These are phyloP conservation scores for Lactifluus hygrophoroides DNA, from an alignment of 768 basidiomycete species.

Conservation along the genomic window DNA sequence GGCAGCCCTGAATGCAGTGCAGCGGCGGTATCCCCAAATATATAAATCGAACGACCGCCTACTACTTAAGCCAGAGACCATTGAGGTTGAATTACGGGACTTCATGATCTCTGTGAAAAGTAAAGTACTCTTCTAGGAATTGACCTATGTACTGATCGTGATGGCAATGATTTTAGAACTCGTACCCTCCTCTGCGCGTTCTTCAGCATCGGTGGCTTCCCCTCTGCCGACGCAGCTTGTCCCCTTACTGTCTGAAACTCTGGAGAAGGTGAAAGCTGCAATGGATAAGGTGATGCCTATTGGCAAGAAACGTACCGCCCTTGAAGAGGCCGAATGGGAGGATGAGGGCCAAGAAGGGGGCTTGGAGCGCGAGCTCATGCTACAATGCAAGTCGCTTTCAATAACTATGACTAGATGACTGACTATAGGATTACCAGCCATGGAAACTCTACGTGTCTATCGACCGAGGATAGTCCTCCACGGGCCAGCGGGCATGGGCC, in stretches of 20 bases:
- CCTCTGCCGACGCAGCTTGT: slow-evolving; percentile 80
- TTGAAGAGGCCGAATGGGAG: slow-evolving; percentile 95
- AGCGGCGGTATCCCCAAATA: slow-evolving; percentile 93
- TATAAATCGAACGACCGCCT: slow-evolving; percentile 87
- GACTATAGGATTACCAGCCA: slow-evolving; percentile 42
- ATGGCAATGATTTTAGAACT: slow-evolving; percentile 47
- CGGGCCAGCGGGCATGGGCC: slow-evolving; percentile 83
- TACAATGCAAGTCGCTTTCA: slow-evolving; percentile 55
- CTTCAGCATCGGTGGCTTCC: slow-evolving; percentile 76
- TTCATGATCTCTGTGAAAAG: slow-evolving; percentile 98
- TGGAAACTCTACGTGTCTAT: slow-evolving; percentile 87
- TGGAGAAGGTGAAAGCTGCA: slow-evolving; percentile 64
- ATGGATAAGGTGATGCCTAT: slow-evolving; percentile 72
- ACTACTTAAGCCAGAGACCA: slow-evolving; percentile 76
- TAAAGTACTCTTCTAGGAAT: slow-evolving; percentile 33
- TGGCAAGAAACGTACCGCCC: slow-evolving; percentile 69
- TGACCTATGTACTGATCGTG: background rate
- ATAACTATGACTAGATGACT: background rate
- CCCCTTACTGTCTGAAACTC: slow-evolving; percentile 58
- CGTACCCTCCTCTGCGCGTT: slow-evolving; percentile 90
- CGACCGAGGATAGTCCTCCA: slow-evolving; percentile 81
- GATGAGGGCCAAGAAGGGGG: slow-evolving; percentile 76
- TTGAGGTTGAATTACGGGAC: slow-evolving; percentile 76
- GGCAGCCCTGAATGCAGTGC: slow-evolving; percentile 92
- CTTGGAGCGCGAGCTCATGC: slow-evolving; percentile 78